Percentiles rank a stretch among this genome's conserved stretches.
Conservation (phyloP, 176 grass and related monocot genomes). For the Oryza longistaminata region DNA sequence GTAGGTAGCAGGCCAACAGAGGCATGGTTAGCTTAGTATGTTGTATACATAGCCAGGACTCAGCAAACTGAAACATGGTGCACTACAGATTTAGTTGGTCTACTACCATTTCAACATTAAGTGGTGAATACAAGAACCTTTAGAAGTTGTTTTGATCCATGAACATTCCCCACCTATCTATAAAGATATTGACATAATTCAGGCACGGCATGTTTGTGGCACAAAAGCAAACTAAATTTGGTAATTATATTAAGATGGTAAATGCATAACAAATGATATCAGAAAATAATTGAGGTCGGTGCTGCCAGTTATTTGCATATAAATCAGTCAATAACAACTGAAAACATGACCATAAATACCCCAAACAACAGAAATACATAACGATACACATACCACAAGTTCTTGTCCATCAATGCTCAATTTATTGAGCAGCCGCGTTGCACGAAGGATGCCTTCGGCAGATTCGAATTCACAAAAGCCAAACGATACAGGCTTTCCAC, state of each 20-base stretch:
- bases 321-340: background rate
- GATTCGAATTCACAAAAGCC: constrained; percentile 98
- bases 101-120: background rate
- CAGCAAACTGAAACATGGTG: background rate
- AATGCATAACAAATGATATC: constrained; percentile 25
- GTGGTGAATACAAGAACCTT: background rate
- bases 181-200: background rate
- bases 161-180: background rate
- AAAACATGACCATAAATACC: background rate
- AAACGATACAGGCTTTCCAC: constrained; percentile 83
- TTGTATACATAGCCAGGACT: background rate
- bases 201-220: background rate
- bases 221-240: background rate
- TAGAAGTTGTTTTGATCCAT: background rate
- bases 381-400: constrained; percentile 73
- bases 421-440: constrained; percentile 84
- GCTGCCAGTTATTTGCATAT: background rate
- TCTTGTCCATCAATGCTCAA: constrained; percentile 93
- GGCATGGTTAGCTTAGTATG: background rate
- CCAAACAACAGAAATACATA: background rate
- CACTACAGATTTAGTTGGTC: background rate
- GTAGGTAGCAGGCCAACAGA: background rate
- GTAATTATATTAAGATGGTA: background rate
- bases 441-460: constrained; percentile 91
- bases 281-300: background rate